These are phyloP conservation scores for Chytridium lagenaria DNA, from an alignment of 371 early-diverging fungal species.

Conservation along the genomic window DNA sequence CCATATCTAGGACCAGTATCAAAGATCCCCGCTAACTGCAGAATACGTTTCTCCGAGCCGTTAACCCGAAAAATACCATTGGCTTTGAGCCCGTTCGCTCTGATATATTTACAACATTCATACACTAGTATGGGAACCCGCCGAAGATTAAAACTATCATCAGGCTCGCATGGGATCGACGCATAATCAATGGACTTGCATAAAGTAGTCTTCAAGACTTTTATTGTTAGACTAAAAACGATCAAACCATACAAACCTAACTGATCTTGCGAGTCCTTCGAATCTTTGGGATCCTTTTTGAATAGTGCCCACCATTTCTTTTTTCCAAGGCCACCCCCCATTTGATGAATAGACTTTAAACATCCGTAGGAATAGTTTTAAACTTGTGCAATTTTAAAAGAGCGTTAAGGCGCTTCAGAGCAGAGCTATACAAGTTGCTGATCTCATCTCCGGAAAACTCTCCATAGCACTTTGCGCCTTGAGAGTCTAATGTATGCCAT, in stretches of 20 bases:
- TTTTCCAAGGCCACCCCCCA: slow-evolving; percentile 13
- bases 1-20: slow-evolving; percentile 50
- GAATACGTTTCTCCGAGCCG: slow-evolving; percentile 49
- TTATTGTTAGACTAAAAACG: no score
- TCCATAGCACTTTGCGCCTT: slow-evolving; percentile 33
- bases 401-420: slow-evolving; percentile 40
- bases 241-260: neutral
- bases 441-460: slow-evolving; percentile 39
- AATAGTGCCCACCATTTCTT: slow-evolving; percentile 24
- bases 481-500: slow-evolving; percentile 10
- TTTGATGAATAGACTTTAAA: slow-evolving; percentile 28
- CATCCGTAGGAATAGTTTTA: slow-evolving; percentile 26
- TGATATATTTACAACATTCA: slow-evolving; percentile 39
- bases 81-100: slow-evolving; percentile 35
- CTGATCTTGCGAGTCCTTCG: slow-evolving; percentile 13
- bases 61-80: slow-evolving; percentile 54
- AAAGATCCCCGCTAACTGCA: slow-evolving; percentile 38
- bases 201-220: slow-evolving; percentile 21
- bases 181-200: slow-evolving; percentile 40
- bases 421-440: slow-evolving; percentile 24
- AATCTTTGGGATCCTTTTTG: slow-evolving; percentile 21
- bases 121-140: slow-evolving; percentile 44
- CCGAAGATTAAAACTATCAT: slow-evolving; percentile 27
- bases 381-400: slow-evolving; percentile 34
- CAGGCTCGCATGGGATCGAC: slow-evolving; percentile 38